Evolutionary conservation across 139 green algal genomes (phyloP).

Genomic region (Pleodorina starrii): DNA sequence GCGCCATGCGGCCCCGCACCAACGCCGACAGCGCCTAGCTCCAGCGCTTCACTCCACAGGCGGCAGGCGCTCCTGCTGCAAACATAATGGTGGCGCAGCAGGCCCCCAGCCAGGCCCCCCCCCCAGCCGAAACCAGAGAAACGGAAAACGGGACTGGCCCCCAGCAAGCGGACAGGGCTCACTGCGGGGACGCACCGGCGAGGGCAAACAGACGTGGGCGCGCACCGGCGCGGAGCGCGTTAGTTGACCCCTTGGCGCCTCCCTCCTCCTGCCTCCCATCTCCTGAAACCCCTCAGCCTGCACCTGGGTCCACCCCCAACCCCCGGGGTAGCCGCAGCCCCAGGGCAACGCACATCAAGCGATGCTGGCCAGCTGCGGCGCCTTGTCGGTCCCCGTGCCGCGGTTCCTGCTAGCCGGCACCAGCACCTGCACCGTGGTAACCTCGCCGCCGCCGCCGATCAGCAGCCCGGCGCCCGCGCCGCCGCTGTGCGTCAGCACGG

Average conservation of each 20-base stretch:
- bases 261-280: not conserved
- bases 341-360: not conserved
- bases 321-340: too few species aligned
- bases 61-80: too few species aligned
- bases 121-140: too few species aligned
- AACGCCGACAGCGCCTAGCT: too few species aligned
- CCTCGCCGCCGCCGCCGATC: not conserved
- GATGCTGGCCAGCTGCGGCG: not conserved
- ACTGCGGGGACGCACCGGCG: too few species aligned
- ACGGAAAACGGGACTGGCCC: too few species aligned
- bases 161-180: too few species aligned
- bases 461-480: not conserved
- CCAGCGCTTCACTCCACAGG: too few species aligned
- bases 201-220: not conserved
- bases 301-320: too few species aligned
- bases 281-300: not conserved
- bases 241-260: not conserved
- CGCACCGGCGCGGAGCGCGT: not conserved
- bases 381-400: not conserved
- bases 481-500: not conserved
- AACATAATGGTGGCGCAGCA: too few species aligned
- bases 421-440: constrained; percentile 24
- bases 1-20: too few species aligned
- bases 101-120: too few species aligned
- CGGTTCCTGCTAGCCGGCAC: not conserved